phyloP scores from a whole-genome alignment of 2,329 filamentous ascomycete species.

The Didymella pinodella region DNA sequence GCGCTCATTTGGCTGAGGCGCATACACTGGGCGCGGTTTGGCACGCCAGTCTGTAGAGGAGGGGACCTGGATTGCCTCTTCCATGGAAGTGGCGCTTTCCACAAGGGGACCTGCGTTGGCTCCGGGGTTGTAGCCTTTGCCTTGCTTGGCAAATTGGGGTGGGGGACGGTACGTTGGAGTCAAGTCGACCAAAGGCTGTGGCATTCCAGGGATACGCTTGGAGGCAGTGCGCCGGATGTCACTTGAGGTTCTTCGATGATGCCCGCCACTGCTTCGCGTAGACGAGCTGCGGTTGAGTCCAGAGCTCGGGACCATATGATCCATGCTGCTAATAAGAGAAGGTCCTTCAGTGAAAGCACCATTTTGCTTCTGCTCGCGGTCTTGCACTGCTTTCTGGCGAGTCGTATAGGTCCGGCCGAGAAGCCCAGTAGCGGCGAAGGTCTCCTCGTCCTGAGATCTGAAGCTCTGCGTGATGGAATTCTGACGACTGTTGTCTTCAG shows the following conservation, averaged over 20 bases:
- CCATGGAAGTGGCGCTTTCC: constrained; percentile 56
- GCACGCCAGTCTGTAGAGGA: constrained; percentile 56
- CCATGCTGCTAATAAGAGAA: constrained; percentile 62
- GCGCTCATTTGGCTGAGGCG: constrained; percentile 40
- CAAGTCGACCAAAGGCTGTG: constrained; percentile 73
- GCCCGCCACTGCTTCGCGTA: constrained; percentile 37
- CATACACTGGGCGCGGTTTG: constrained; percentile 41
- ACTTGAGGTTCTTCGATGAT: constrained; percentile 44
- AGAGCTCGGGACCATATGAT: constrained; percentile 37
- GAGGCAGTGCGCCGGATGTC: constrained; percentile 59
- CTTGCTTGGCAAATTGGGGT: constrained; percentile 64
- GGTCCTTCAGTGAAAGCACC: constrained; percentile 65
- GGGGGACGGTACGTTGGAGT: constrained; percentile 70
- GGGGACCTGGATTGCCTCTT: constrained; percentile 54
- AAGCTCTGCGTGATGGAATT: constrained; percentile 35
- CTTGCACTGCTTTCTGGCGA: constrained; percentile 51
- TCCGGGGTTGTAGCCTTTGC: constrained; percentile 57
- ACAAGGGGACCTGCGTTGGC: constrained; percentile 53
- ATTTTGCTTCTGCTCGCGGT: constrained; percentile 48
- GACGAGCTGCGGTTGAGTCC: constrained; percentile 43
- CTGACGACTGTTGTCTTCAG: constrained; percentile 29
- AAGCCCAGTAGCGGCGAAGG: constrained; percentile 58
- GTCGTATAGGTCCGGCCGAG: constrained; percentile 61
- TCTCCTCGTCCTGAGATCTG: constrained; percentile 43
- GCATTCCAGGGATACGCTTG: constrained; percentile 49